phyloP scores from a whole-genome alignment of 129 eudicot genomes.

The Flaveria ramosissima region DNA sequence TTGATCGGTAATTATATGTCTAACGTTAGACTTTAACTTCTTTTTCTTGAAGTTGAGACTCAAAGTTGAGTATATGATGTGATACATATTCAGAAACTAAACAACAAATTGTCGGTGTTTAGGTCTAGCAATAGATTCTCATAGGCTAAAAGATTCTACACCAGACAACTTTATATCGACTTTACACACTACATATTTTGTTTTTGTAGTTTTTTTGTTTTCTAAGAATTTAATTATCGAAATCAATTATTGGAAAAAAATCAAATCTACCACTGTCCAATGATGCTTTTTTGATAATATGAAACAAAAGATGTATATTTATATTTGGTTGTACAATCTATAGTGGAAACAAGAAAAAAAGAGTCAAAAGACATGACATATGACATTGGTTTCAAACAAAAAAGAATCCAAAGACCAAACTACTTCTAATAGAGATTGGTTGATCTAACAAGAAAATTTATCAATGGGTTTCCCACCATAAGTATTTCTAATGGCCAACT shows the following conservation, averaged over 20 bases:
- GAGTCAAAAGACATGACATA: conserved; percentile 13
- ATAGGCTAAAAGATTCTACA: no score
- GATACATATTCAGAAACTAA: neutral
- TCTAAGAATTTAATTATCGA: no score
- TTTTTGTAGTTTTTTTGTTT: no score
- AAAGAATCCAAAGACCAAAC: conserved; percentile 3
- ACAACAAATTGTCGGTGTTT: no score
- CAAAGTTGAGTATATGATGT: neutral
- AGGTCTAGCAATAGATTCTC: no score
- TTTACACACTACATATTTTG: no score
- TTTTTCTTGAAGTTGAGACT: no score
- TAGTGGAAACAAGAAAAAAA: neutral
- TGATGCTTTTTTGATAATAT: neutral
- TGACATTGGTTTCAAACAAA: conserved; percentile 28
- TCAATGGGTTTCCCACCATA: conserved; percentile 31
- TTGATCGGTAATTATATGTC: no score
- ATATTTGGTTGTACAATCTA: neutral
- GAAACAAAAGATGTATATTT: neutral
- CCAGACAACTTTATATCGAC: no score
- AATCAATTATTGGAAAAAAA: no score
- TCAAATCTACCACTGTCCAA: no score
- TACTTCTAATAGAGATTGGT: conserved; percentile 29
- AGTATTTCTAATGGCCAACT: conserved; percentile 33
- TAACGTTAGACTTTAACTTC: no score
- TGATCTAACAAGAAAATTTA: conserved; percentile 30